phyloP scores from a whole-genome alignment of 148 eudicot genomes.

The Hydrangea macrophylla region DNA sequence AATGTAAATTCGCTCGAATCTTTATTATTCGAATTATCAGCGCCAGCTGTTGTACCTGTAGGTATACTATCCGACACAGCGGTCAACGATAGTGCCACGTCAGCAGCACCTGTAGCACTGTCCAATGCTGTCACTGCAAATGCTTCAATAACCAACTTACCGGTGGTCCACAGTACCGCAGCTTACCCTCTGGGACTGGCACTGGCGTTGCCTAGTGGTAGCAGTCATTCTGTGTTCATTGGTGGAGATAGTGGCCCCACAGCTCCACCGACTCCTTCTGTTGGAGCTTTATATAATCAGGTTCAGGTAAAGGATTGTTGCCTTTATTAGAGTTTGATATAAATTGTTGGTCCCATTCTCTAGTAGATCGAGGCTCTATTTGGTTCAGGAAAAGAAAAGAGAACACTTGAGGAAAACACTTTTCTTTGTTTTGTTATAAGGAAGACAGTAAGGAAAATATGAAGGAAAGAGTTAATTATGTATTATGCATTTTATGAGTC shows the following conservation, averaged over 20 bases:
- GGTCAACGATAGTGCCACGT: constrained; percentile 4
- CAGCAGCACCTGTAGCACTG: constrained; percentile 21
- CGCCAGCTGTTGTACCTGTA: constrained; percentile 28
- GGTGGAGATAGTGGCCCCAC: constrained; percentile 18
- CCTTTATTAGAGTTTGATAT: too few relatives aligned
- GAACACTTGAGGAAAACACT: too few relatives aligned
- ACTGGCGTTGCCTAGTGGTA: constrained; percentile 15
- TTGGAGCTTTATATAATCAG: constrained; percentile 31
- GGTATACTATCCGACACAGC: constrained; percentile 11
- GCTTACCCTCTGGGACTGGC: constrained; percentile 16
- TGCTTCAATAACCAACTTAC: constrained; percentile 9
- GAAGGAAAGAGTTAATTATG: too few relatives aligned
- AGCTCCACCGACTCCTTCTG: constrained; percentile 22
- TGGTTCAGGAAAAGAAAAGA: too few relatives aligned
- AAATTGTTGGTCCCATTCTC: too few relatives aligned
- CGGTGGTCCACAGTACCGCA: not conserved
- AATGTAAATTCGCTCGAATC: constrained; percentile 47
- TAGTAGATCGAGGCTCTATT: too few relatives aligned
- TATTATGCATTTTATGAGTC: too few relatives aligned
- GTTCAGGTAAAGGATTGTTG: constrained; percentile 21
- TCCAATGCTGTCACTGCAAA: constrained; percentile 10
- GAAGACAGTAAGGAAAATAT: too few relatives aligned
- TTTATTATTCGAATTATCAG: constrained; percentile 47
- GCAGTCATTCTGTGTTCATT: constrained; percentile 8
- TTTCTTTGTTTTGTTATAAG: too few relatives aligned